phyloP scores from a whole-genome alignment of 2,329 filamentous ascomycete species.

The Penicillium sp. region DNA sequence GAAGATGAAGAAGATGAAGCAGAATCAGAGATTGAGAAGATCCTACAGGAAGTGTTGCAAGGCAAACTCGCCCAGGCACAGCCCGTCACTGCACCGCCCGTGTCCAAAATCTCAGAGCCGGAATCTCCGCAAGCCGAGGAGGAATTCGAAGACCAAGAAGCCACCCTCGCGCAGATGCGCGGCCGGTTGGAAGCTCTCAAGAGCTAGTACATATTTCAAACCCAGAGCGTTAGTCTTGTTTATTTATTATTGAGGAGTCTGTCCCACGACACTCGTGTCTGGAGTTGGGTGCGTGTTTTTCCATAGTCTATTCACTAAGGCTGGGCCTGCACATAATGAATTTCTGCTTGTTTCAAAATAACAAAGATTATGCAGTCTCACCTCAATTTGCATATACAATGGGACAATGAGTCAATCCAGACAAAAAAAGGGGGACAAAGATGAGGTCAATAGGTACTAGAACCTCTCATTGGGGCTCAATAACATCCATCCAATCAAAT shows the following conservation, averaged over 20 bases:
- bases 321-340: conserved; percentile 24
- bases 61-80: conserved; percentile 70
- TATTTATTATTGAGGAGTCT: background rate
- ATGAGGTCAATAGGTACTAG: background rate
- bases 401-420: background rate
- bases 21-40: conserved; percentile 85
- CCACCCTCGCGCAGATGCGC: conserved; percentile 90
- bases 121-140: conserved; percentile 55
- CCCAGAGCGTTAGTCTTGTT: background rate
- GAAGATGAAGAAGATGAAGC: conserved; percentile 72
- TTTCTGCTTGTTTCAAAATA: background rate
- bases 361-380: background rate
- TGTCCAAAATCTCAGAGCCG: conserved; percentile 41
- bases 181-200: conserved; percentile 85
- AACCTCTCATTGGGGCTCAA: background rate
- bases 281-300: conserved; percentile 13
- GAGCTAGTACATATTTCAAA: conserved; percentile 58
- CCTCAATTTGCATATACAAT: background rate
- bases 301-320: conserved; percentile 19
- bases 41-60: conserved; percentile 85
- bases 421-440: background rate
- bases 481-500: background rate
- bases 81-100: conserved; percentile 44
- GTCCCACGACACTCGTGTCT: conserved; percentile 7
- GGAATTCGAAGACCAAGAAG: conserved; percentile 82